These are phyloP conservation scores for Dichomitus squalens DNA, from an alignment of 1,284 basidiomycete species.

Conservation along the genomic window DNA sequence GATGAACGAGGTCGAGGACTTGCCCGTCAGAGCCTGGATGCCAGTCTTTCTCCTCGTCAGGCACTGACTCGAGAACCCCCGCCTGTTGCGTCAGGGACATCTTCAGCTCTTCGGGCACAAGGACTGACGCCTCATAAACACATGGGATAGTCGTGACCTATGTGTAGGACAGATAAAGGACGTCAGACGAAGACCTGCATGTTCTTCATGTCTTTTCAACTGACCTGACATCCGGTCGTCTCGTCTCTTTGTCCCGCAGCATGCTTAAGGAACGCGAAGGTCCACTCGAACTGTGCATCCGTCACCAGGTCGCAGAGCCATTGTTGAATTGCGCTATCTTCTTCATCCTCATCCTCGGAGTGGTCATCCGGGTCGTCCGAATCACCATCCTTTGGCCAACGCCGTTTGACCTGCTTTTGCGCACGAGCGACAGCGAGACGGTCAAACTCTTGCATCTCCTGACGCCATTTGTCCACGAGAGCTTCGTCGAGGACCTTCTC, in stretches of 20 bases:
- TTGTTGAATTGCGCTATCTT: neutral
- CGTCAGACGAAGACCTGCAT: too few relatives aligned
- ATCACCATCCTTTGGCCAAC: neutral
- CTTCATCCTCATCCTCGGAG: neutral
- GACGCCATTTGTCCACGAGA: slow-evolving; percentile 15
- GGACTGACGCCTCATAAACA: too few relatives aligned
- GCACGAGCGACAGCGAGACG: neutral
- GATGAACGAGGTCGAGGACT: slow-evolving; percentile 12
- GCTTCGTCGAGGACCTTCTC: slow-evolving; percentile 16
- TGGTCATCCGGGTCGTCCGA: too few relatives aligned
- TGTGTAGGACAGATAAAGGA: too few relatives aligned
- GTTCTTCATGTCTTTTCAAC: too few relatives aligned
- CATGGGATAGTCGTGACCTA: too few relatives aligned
- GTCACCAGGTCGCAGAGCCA: neutral
- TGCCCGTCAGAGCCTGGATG: slow-evolving; percentile 17
- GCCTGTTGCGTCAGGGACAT: too few relatives aligned
- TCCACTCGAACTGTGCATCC: neutral
- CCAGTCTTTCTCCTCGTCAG: slow-evolving; percentile 19
- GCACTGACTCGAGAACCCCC: slow-evolving; percentile 7
- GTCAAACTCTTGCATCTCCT: slow-evolving; percentile 9
- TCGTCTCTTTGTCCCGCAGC: neutral
- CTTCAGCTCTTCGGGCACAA: too few relatives aligned
- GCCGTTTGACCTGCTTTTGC: neutral
- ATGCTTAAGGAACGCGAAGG: neutral
- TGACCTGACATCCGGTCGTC: neutral